Base-by-base conservation (phyloP, 2,329 filamentous ascomycete genomes). In the Aspergillus ochraceoroseus region DNA sequence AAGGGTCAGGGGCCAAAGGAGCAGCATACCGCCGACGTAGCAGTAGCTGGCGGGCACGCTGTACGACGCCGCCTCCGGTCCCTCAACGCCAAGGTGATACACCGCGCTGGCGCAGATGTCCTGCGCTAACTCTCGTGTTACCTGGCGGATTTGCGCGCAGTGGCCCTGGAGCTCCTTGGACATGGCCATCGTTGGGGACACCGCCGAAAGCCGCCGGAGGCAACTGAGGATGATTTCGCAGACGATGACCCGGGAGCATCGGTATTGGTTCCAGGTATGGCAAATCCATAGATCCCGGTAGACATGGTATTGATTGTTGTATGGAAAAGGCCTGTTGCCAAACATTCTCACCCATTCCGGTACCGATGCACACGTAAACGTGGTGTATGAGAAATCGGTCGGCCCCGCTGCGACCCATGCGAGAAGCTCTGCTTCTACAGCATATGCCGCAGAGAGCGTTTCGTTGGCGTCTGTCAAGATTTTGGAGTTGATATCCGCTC, bases 231-330 rank as follows among this genome's bases (percentile, higher is more conserved):
- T 68, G 28, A 69, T 64, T 45, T 78, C 70, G 52, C 70, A 73
- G 11, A 71, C 54, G 7, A 80, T 58, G 15, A 79, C 72, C n/a
- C 75, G 72, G 5, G 70, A 68, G 68, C 75, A 79, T 15, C 79
- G 75, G 49, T 75, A 79, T 48, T 80, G 72, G 44, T 75, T 77
- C 75, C 75, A 81, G 27, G 75, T 67, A 15, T 73, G 69, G 6
- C 72, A 74, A 12, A 70, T 62, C 67, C 72, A 77, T 39, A 77
- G 70, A 46, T 74, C 70, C 11, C 59, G 57, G 50, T 82, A 82
- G 14, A 68, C 56, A 53, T 82, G 76, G 51, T 76, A 80, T 38
- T 68, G 65, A 8, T 70, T 68, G 12, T 70, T 66, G 44, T 77
- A 79, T 1, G 52, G 52, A 4, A 38, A 25, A 11, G 60, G 43